Evolutionary conservation across 768 basidiomycete genomes (phyloP).

Genomic region (Butyriboletus loyo): DNA sequence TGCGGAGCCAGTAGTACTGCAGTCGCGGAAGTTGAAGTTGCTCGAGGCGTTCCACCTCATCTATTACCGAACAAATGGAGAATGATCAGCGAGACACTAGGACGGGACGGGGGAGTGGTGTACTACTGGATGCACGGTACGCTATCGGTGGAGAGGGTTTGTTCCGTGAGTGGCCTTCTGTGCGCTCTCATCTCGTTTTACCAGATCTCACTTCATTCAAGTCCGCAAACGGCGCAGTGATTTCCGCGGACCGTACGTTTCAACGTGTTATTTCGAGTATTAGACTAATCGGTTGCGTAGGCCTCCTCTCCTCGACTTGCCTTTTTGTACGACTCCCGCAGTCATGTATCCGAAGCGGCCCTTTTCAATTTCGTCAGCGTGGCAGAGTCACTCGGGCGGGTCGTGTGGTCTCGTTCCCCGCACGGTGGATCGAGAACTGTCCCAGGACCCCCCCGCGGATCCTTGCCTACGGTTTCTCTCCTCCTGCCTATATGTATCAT

Average conservation of each 20-base stretch:
- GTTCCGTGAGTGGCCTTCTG: neutral
- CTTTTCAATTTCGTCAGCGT: constrained; percentile 7
- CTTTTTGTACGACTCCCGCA: constrained; percentile 9
- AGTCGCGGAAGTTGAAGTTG: neutral
- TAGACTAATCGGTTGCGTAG: constrained; percentile 23
- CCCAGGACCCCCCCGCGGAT: constrained; percentile 32
- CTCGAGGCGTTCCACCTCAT: neutral
- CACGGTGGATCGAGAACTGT: constrained; percentile 28
- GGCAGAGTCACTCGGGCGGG: neutral
- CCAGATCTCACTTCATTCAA: constrained; percentile 28
- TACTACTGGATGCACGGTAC: too few relatives aligned
- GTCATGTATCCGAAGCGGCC: constrained; percentile 10
- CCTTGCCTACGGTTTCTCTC: constrained; percentile 14
- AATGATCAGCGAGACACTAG: constrained; percentile 7
- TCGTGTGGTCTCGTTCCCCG: constrained; percentile 27
- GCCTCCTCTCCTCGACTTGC: constrained; percentile 17
- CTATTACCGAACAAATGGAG: neutral
- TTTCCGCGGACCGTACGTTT: constrained; percentile 31
- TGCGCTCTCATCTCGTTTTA: constrained; percentile 9
- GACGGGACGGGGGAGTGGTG: neutral
- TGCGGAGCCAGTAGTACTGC: constrained; percentile 8
- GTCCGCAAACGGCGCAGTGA: constrained; percentile 24
- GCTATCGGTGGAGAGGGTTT: neutral
- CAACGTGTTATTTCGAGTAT: constrained; percentile 24
- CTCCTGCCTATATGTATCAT: constrained; percentile 25